Conservation (phyloP, 73 alveolate genomes). For the Breviolum minutum region DNA sequence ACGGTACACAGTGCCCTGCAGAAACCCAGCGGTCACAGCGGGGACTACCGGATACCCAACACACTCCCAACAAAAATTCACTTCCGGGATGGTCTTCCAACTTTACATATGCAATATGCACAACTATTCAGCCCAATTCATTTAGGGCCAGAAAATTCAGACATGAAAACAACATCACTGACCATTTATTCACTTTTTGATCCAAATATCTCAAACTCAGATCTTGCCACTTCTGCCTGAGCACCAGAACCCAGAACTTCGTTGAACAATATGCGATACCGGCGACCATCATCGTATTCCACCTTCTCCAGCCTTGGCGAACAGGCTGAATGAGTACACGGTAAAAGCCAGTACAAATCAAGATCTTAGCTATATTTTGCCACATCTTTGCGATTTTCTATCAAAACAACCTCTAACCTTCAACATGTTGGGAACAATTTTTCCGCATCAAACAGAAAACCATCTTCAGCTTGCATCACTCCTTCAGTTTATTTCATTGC, state of each 20-base stretch:
- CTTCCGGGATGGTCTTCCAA: too few relatives aligned
- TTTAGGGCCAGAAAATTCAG: neutral
- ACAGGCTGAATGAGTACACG: neutral
- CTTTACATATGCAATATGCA: neutral
- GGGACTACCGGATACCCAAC: conserved; percentile 27
- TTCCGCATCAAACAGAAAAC: too few relatives aligned
- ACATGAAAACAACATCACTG: neutral
- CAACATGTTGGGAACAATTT: too few relatives aligned
- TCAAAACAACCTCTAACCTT: too few relatives aligned
- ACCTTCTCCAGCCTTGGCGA: conserved; percentile 31
- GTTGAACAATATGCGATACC: conserved; percentile 60
- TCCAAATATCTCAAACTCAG: neutral
- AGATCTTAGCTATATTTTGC: too few relatives aligned
- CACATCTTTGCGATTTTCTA: too few relatives aligned
- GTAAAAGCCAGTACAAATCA: neutral
- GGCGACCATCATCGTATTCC: conserved; percentile 58
- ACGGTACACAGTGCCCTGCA: neutral
- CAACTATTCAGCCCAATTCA: neutral
- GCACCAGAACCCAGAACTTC: conserved; percentile 79
- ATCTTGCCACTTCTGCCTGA: neutral
- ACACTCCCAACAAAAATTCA: neutral
- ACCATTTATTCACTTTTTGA: neutral
- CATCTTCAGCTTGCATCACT: too few relatives aligned
- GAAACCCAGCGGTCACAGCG: neutral
- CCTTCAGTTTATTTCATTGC: neutral